Evolutionary conservation across 148 eudicot species (phyloP).

Genomic region (Arctostaphylos glauca): DNA sequence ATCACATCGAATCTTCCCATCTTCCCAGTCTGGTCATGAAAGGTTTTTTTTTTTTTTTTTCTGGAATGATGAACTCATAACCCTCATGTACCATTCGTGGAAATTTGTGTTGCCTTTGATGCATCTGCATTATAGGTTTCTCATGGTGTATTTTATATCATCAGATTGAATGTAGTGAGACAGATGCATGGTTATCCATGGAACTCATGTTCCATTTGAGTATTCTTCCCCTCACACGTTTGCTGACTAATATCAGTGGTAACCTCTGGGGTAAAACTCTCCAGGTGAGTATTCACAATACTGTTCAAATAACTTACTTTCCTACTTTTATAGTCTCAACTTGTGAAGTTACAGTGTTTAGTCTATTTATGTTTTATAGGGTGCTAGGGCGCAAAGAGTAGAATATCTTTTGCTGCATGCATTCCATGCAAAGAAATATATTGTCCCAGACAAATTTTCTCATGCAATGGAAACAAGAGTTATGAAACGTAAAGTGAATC

Average conservation of each 20-base stretch:
- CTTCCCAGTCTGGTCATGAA: not conserved
- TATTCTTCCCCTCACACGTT: conserved; percentile 94
- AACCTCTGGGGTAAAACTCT: conserved; percentile 99
- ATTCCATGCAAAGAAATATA: conserved; percentile 88
- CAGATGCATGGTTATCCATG: conserved; percentile 99
- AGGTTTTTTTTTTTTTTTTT: not conserved
- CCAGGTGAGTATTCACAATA: conserved; percentile 51
- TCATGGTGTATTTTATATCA: conserved; percentile 13
- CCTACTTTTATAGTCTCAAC: conserved; percentile 6
- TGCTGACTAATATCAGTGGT: conserved; percentile 93
- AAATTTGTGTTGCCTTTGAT: not conserved
- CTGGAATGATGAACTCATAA: not conserved
- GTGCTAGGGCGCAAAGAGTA: conserved; percentile 98
- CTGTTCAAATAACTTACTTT: conserved; percentile 4
- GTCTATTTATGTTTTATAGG: conserved; percentile 43
- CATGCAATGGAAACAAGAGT: conserved; percentile 55
- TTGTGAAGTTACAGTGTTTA: not conserved
- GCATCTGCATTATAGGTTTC: not conserved
- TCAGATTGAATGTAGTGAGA: conserved; percentile 91
- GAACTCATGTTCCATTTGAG: conserved; percentile 98
- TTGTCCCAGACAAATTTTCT: conserved; percentile 86
- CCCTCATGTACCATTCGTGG: not conserved
- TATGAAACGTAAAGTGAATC: conserved; percentile 64
- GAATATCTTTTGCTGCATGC: conserved; percentile 95
- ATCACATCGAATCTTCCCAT: not conserved